A percentile compares a stretch with the other conserved stretches of the same genome.
Evolutionary conservation across 371 early-diverging fungal species (phyloP).

Genomic region (Mucor lusitanicus): DNA sequence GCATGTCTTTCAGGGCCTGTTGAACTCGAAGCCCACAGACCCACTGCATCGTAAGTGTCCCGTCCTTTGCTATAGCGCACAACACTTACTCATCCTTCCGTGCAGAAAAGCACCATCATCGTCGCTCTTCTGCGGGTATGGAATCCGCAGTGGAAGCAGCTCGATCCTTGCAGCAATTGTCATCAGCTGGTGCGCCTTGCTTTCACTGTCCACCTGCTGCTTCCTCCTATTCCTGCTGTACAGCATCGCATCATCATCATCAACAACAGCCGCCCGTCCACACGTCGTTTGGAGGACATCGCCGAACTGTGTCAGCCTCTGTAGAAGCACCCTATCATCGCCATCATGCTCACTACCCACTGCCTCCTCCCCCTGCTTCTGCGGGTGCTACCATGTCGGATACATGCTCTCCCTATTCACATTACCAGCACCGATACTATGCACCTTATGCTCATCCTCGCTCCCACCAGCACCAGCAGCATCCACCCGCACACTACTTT

Average conservation of each 20-base stretch:
- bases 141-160: constrained; percentile 4
- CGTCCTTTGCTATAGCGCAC: neutral
- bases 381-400: neutral
- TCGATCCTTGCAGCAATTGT: constrained; percentile 11
- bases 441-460: neutral
- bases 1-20: constrained; percentile 18
- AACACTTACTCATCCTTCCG: neutral
- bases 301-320: constrained; percentile 23
- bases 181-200: neutral
- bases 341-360: neutral
- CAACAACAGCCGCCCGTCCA: neutral
- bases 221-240: neutral
- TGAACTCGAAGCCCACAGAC: neutral
- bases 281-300: constrained; percentile 8
- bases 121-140: constrained; percentile 2
- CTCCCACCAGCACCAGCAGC: neutral
- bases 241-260: neutral
- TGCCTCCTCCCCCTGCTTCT: neutral
- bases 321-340: neutral
- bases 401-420: neutral
- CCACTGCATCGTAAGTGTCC: neutral
- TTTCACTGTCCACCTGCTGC: constrained; percentile 3
- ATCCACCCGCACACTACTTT: neutral
- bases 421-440: neutral
- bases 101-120: neutral